Conservation (phyloP, 768 basidiomycete species). For the Pleurotus pulmonarius region DNA sequence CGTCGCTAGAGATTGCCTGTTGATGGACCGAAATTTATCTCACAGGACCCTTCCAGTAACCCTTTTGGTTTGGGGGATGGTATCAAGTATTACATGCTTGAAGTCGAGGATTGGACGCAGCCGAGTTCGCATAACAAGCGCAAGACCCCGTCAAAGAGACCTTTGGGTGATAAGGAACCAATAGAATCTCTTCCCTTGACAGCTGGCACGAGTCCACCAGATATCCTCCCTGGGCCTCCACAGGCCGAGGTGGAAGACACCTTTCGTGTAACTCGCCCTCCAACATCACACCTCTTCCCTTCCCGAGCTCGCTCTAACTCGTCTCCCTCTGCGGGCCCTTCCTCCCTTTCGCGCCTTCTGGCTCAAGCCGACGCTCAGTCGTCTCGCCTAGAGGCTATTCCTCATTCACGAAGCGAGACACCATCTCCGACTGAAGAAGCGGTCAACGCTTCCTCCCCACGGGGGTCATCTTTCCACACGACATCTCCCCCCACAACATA, state of each 20-base stretch:
- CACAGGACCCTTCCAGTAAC: slow-evolving; percentile 76
- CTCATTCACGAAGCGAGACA: slow-evolving; percentile 24
- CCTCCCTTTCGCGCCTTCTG: slow-evolving; percentile 73
- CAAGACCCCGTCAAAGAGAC: slow-evolving; percentile 48
- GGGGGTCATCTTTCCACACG: background rate
- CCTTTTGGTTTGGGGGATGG: slow-evolving; percentile 88
- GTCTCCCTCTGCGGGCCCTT: slow-evolving; percentile 67
- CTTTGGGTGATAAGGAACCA: slow-evolving; percentile 23
- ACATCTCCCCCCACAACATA: slow-evolving; percentile 11
- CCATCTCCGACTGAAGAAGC: slow-evolving; percentile 22
- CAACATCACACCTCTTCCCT: slow-evolving; percentile 68
- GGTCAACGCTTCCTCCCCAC: background rate
- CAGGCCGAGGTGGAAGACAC: slow-evolving; percentile 72
- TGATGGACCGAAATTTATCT: slow-evolving; percentile 2
- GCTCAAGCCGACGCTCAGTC: slow-evolving; percentile 53
- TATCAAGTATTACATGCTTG: slow-evolving; percentile 89
- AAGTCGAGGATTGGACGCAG: slow-evolving; percentile 93
- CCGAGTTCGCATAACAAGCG: slow-evolving; percentile 60
- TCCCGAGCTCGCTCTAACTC: slow-evolving; percentile 61
- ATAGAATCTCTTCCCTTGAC: slow-evolving; percentile 26
- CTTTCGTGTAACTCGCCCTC: slow-evolving; percentile 59
- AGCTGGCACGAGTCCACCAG: slow-evolving; percentile 28
- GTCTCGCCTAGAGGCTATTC: slow-evolving; percentile 15
- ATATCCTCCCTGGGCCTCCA: slow-evolving; percentile 58
- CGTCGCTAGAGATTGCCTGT: slow-evolving; percentile 7